A percentile compares a stretch with the other conserved stretches of the same genome.
Evolutionary conservation across 2,329 filamentous ascomycete genomes (phyloP).

Genomic region (Fusarium odoratissimum): DNA sequence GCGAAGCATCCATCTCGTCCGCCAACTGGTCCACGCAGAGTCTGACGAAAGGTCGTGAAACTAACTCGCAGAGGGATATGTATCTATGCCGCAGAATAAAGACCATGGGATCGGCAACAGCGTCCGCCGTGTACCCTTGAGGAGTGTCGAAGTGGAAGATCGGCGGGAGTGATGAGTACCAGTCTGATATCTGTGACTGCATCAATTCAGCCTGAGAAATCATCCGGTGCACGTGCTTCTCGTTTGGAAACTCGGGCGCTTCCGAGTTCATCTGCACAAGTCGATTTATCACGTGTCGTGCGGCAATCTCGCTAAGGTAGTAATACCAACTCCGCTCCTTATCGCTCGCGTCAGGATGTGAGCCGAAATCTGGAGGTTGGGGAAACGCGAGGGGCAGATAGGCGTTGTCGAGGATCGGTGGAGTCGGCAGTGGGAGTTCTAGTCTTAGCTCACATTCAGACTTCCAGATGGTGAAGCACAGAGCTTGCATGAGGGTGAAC

Average conservation of each 20-base stretch:
- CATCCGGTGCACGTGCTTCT: not conserved
- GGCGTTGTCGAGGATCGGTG: not conserved
- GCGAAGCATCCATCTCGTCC: not conserved
- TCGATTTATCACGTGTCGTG: not conserved
- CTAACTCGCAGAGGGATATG: not conserved
- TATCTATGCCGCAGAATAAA: not conserved
- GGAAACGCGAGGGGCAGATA: not conserved
- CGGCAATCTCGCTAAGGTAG: not conserved
- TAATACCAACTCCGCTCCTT: not conserved
- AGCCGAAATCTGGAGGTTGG: not conserved
- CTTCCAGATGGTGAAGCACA: not conserved
- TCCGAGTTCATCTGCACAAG: not conserved
- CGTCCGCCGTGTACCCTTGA: not conserved
- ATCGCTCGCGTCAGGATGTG: not conserved
- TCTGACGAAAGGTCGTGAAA: not conserved
- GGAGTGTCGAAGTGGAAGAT: not conserved
- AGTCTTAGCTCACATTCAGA: not conserved
- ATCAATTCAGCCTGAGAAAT: not conserved
- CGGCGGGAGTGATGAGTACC: not conserved
- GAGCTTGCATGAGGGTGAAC: not conserved
- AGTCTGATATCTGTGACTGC: not conserved
- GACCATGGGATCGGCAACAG: not conserved
- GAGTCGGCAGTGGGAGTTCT: not conserved
- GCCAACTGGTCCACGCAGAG: not conserved
- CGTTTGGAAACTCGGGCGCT: not conserved